Conservation (phyloP, 2,329 filamentous ascomycete genomes). For the Blastomyces silverae region DNA sequence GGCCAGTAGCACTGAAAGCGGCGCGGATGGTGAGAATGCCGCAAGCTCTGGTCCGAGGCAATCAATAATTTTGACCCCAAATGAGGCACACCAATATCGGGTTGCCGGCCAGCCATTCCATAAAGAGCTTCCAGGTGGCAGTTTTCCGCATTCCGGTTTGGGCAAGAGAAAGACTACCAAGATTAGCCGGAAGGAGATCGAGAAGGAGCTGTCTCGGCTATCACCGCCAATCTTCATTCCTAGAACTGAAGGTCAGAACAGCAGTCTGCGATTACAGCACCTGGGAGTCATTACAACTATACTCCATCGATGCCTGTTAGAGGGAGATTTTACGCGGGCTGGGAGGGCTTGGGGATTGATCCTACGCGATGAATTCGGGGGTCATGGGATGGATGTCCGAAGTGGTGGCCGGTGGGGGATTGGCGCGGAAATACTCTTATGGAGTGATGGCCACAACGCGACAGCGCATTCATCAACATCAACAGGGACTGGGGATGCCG, state of each 20-base stretch:
- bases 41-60: conserved; percentile 17
- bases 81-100: conserved; percentile 41
- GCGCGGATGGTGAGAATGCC: neutral
- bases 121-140: conserved; percentile 34
- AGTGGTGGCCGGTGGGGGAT: conserved; percentile 69
- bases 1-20: neutral
- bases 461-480: neutral
- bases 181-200: conserved; percentile 22
- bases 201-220: conserved; percentile 29
- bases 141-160: conserved; percentile 38
- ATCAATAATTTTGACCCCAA: conserved; percentile 33
- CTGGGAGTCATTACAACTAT: conserved; percentile 61
- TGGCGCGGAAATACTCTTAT: conserved; percentile 75
- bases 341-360: conserved; percentile 69
- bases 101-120: conserved; percentile 37
- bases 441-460: conserved; percentile 37
- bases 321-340: conserved; percentile 64
- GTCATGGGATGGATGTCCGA: conserved; percentile 60
- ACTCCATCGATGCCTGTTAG: conserved; percentile 64
- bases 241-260: conserved; percentile 30
- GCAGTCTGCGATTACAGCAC: conserved; percentile 47
- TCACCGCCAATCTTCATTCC: conserved; percentile 33
- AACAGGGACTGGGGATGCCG: neutral
- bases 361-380: conserved; percentile 54
- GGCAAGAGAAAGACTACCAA: conserved; percentile 13